Evolutionary conservation across 2,329 filamentous ascomycete species (phyloP).

Genomic region (Ophiosphaerella narmari): DNA sequence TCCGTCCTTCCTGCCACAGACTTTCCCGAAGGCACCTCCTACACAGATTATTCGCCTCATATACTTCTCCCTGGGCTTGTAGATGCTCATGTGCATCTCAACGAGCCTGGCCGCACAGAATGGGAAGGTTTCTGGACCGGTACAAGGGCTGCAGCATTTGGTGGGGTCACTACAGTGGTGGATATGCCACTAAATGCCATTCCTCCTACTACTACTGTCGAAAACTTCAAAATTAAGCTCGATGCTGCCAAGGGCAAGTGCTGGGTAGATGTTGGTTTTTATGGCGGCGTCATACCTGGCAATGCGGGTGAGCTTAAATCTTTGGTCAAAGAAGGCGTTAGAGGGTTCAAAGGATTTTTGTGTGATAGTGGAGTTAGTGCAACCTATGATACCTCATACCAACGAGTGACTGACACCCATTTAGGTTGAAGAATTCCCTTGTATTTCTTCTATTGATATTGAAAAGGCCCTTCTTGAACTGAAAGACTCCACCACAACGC

Average conservation of each 20-base stretch:
- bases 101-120: slow-evolving; percentile 94
- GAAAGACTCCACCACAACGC: slow-evolving; percentile 79
- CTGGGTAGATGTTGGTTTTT: slow-evolving; percentile 99
- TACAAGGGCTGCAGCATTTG: slow-evolving; percentile 89
- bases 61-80: slow-evolving; percentile 89
- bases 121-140: slow-evolving; percentile 99
- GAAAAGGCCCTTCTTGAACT: slow-evolving; percentile 78
- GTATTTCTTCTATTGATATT: slow-evolving; percentile 80
- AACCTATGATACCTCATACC: neutral
- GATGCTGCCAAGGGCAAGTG: slow-evolving; percentile 83
- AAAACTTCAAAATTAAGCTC: slow-evolving; percentile 82
- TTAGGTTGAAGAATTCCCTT: slow-evolving; percentile 93
- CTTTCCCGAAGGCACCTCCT: slow-evolving; percentile 74
- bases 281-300: slow-evolving; percentile 90
- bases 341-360: slow-evolving; percentile 96
- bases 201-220: slow-evolving; percentile 89
- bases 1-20: slow-evolving; percentile 73
- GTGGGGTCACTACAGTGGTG: slow-evolving; percentile 93
- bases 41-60: slow-evolving; percentile 82
- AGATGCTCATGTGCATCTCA: slow-evolving; percentile 96
- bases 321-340: slow-evolving; percentile 81
- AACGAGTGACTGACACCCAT: slow-evolving; percentile 19
- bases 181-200: slow-evolving; percentile 99
- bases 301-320: slow-evolving; percentile 79
- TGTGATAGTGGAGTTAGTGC: slow-evolving; percentile 89